phyloP scores from a whole-genome alignment of 2,329 filamentous ascomycete species.

The Emmonsiellopsis sp. region DNA sequence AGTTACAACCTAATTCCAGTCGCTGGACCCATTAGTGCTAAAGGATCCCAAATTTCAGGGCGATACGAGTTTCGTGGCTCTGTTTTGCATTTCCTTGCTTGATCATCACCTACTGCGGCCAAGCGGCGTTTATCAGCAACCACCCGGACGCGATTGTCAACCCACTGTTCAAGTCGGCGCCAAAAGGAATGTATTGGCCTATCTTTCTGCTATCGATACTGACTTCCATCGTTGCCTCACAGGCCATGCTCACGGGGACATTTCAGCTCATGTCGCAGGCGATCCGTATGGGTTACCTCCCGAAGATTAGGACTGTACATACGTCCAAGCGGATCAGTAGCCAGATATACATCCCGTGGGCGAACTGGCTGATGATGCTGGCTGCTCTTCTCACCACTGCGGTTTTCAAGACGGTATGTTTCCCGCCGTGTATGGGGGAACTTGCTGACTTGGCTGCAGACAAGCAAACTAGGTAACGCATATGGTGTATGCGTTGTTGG shows the following conservation, averaged over 20 bases:
- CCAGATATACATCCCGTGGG: constrained; percentile 66
- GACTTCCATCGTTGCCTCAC: constrained; percentile 65
- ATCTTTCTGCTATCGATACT: constrained; percentile 60
- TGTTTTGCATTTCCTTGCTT: constrained; percentile 59
- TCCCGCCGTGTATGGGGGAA: background rate
- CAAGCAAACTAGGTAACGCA: constrained; percentile 60
- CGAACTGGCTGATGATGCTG: constrained; percentile 70
- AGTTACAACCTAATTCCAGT: constrained; percentile 8
- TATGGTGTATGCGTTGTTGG: constrained; percentile 75
- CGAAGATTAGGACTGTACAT: constrained; percentile 64
- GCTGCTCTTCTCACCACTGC: constrained; percentile 66
- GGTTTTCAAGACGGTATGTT: constrained; percentile 55
- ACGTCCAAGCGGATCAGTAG: constrained; percentile 62
- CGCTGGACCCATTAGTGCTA: constrained; percentile 32
- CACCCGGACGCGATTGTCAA: constrained; percentile 56
- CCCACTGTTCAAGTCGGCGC: constrained; percentile 64
- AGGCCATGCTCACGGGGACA: constrained; percentile 68
- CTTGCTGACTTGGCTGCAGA: constrained; percentile 31
- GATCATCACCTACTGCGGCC: constrained; percentile 54
- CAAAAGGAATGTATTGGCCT: constrained; percentile 59
- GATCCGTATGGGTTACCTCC: constrained; percentile 66
- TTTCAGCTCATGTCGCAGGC: constrained; percentile 65
- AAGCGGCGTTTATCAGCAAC: constrained; percentile 61
- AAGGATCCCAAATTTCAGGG: constrained; percentile 25
- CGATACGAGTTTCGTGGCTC: constrained; percentile 67